Conservation (phyloP, 257 asterid species). For the Solanum sejunctum region DNA sequence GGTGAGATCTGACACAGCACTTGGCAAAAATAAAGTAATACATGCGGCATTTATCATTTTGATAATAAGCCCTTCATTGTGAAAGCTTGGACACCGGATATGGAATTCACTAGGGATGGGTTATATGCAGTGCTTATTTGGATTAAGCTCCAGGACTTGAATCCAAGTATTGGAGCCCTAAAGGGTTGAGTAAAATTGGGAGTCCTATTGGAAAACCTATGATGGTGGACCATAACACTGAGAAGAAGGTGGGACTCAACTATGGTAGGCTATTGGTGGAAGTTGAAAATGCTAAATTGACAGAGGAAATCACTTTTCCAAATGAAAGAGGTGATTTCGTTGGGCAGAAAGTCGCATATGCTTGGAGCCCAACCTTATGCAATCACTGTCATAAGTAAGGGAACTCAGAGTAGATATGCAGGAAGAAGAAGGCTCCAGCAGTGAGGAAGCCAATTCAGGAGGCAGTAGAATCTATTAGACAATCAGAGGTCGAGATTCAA, state of each 20-base stretch:
- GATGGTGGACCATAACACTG: background rate
- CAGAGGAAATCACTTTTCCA: background rate
- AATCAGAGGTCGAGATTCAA: background rate
- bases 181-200: background rate
- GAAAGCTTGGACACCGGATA: background rate
- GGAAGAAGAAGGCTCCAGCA: background rate
- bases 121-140: background rate
- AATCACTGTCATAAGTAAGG: background rate
- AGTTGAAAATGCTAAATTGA: background rate
- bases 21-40: no score
- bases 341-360: background rate
- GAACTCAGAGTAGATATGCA: background rate
- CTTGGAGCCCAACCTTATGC: background rate
- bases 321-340: background rate
- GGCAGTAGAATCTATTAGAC: background rate
- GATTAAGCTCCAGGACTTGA: background rate
- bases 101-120: background rate
- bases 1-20: no score
- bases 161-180: background rate
- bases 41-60: background rate
- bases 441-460: background rate
- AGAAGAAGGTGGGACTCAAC: background rate
- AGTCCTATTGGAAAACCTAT: background rate
- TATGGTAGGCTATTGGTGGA: background rate
- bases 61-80: background rate